A percentile compares a stretch with the other conserved stretches of the same genome.
These are phyloP conservation scores for Russula sp. DNA, from an alignment of 768 basidiomycete genomes.

Conservation along the genomic window DNA sequence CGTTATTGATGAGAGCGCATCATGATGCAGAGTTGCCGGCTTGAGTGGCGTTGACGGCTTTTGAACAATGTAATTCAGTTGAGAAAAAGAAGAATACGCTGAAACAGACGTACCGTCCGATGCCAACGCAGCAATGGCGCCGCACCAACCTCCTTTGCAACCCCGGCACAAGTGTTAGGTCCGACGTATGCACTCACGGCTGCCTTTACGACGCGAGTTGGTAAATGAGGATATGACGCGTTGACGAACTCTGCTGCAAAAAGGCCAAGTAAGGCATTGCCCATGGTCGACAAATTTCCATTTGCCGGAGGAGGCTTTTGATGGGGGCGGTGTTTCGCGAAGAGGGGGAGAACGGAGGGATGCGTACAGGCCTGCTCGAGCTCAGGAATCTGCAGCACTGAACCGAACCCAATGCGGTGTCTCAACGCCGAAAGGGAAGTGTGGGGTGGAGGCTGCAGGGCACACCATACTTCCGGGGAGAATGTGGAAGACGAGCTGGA, in stretches of 20 bases:
- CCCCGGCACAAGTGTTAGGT: conserved; percentile 72
- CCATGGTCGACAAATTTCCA: conserved; percentile 67
- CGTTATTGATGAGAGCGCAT: conserved; percentile 85
- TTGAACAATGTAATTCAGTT: conserved; percentile 4
- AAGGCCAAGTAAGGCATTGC: conserved; percentile 86
- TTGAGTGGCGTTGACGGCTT: conserved; percentile 49
- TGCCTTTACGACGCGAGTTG: conserved; percentile 86
- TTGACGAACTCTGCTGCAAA: conserved; percentile 85
- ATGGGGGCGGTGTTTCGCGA: conserved; percentile 55
- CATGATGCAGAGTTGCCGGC: conserved; percentile 65
- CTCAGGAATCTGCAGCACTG: conserved; percentile 52
- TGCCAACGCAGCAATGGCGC: conserved; percentile 78
- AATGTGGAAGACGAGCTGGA: conserved; percentile 40
- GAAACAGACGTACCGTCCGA: conserved; percentile 53
- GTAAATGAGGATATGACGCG: conserved; percentile 82
- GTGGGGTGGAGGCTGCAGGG: conserved; percentile 66
- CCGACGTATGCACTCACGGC: conserved; percentile 93
- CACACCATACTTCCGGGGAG: conserved; percentile 65
- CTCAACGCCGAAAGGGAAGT: conserved; percentile 73
- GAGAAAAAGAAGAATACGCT: neutral
- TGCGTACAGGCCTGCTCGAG: conserved; percentile 77
- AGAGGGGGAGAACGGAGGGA: conserved; percentile 58
- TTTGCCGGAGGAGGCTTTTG: conserved; percentile 62
- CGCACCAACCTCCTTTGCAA: conserved; percentile 85
- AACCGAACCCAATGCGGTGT: conserved; percentile 69